phyloP scores from a whole-genome alignment of 805 yeast genomes.

The Barnettozyma populi region DNA sequence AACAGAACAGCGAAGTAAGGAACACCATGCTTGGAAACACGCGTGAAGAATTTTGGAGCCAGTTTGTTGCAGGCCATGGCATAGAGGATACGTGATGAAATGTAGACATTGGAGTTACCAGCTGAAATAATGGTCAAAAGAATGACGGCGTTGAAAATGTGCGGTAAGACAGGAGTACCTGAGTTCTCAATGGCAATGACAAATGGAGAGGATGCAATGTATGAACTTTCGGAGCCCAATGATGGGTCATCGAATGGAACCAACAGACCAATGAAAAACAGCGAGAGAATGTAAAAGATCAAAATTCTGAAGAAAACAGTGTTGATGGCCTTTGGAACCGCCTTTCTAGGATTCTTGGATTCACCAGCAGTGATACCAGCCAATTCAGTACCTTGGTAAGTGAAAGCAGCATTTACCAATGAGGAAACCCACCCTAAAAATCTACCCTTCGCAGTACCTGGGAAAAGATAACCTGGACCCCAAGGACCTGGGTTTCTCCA shows the following conservation, averaged over 20 bases:
- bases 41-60: conserved; percentile 49
- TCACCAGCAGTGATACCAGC: conserved; percentile 11
- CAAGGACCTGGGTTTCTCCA: conserved; percentile 11
- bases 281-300: conserved; percentile 6
- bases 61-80: conserved; percentile 49
- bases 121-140: conserved; percentile 63
- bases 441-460: conserved; percentile 6
- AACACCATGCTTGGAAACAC: conserved; percentile 49
- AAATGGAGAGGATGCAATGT: conserved; percentile 8
- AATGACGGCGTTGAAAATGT: conserved; percentile 66
- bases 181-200: conserved; percentile 9
- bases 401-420: conserved; percentile 8
- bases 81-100: conserved; percentile 60
- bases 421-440: conserved; percentile 9
- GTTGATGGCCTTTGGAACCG: conserved; percentile 10
- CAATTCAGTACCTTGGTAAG: conserved; percentile 9
- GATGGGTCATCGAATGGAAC: conserved; percentile 8
- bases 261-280: conserved; percentile 7
- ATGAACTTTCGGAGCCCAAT: background rate
- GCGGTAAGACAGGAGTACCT: conserved; percentile 40
- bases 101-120: conserved; percentile 64
- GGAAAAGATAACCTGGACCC: conserved; percentile 9
- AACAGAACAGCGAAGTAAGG: conserved; percentile 49
- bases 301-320: conserved; percentile 10
- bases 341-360: conserved; percentile 9